Evolutionary conservation across 305 asterid species (phyloP), one percentile per base, ranked within the genome.

Genomic region (Rubia peregrina): DNA sequence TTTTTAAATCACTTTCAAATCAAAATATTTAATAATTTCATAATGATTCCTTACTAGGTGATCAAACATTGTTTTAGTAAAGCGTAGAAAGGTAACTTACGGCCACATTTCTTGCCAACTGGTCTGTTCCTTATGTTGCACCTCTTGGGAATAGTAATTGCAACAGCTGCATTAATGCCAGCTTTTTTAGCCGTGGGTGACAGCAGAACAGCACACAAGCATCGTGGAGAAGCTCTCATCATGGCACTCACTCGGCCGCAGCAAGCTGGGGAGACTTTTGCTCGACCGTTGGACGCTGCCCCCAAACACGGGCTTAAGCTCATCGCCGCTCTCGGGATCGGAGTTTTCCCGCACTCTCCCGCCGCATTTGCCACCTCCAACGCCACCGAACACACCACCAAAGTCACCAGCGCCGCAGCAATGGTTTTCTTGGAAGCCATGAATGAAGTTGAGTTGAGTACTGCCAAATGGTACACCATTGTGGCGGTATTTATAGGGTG

Each of bases 61-160:
- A n/a, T n/a, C n/a, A n/a, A n/a, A n/a, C n/a, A n/a, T n/a, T n/a
- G n/a, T n/a, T n/a, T 42, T 42, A 44, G 12, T 9, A 0, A 44
- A 7, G 2, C 3, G 51, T 4, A 44, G 10, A 10, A 44, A 5
- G 3, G 19, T 19, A 49, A 80, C 80, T 82, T 74, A 82, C 81
- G 76, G 12, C 85, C 85, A 76, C 85, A 76, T 65, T 74, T 82
- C 76, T 74, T 79, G 38, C 85, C 85, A 62, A 19, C 72, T 0
- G 77, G 83, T 30, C 85, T 60, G 49, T 65, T 76, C 63, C 71
- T 72, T 38, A 82, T 79, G 66, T 71, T 82, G 81, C 83, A 82
- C 43, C 85, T 75, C 64, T 79, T 82, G 0, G 85, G 85, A 4
- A 79, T 72, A 40, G 80, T 75, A 13, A 82, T 75, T 16, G 80